phyloP scores from a whole-genome alignment of 2,329 filamentous ascomycete species.

The Chaetomiaceae sp. region DNA sequence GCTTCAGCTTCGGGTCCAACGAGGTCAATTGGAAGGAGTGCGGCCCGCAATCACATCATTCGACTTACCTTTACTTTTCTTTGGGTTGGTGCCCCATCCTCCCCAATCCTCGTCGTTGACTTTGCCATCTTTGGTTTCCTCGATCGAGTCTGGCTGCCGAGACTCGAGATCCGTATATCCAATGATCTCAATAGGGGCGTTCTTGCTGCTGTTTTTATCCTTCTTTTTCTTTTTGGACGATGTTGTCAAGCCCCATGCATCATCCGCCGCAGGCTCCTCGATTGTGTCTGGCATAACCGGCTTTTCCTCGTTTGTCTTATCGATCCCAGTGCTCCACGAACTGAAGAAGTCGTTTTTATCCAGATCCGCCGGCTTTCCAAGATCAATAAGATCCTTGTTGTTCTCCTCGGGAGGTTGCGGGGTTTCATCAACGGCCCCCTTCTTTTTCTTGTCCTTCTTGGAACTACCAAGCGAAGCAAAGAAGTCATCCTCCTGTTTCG shows the following conservation, averaged over 20 bases:
- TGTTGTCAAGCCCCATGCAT: constrained; percentile 35
- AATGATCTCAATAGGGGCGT: constrained; percentile 45
- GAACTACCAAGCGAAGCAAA: constrained; percentile 30
- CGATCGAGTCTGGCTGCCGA: constrained; percentile 42
- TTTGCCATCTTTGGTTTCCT: constrained; percentile 42
- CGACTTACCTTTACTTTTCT: constrained; percentile 33
- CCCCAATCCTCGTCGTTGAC: constrained; percentile 38
- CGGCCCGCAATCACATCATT: background rate
- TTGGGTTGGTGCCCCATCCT: constrained; percentile 39
- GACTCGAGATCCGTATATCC: constrained; percentile 34
- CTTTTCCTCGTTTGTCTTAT: constrained; percentile 35
- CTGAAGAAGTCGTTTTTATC: constrained; percentile 53
- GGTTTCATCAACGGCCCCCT: constrained; percentile 26
- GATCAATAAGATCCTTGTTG: constrained; percentile 35
- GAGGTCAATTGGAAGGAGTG: background rate
- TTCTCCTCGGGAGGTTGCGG: constrained; percentile 23
- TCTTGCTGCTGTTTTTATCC: constrained; percentile 38
- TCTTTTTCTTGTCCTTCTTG: constrained; percentile 34
- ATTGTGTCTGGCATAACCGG: constrained; percentile 39
- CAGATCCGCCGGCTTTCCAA: constrained; percentile 31
- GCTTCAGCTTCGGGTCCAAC: background rate
- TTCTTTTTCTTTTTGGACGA: constrained; percentile 27
- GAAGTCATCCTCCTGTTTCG: constrained; percentile 30
- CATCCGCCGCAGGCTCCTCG: constrained; percentile 41
- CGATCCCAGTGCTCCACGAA: constrained; percentile 52